These are phyloP conservation scores for Spatholobus suberectus DNA, from an alignment of 306 rosid genomes.

Conservation along the genomic window DNA sequence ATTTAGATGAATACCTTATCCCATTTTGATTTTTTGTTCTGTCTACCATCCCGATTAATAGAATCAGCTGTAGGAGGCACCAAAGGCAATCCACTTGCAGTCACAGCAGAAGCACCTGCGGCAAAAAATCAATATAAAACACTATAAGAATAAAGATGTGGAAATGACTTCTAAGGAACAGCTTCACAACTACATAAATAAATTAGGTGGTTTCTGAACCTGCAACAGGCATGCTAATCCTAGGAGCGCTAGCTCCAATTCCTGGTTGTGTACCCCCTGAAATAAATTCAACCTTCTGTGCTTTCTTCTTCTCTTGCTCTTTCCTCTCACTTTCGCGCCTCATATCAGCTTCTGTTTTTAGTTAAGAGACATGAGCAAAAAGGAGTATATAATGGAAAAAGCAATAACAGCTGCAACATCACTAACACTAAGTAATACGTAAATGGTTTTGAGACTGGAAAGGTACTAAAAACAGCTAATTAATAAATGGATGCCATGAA, in stretches of 20 bases:
- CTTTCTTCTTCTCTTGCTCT: constrained; percentile 79
- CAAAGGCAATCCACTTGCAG: constrained; percentile 57
- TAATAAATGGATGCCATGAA: constrained; percentile 10
- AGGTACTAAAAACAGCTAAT: constrained; percentile 1
- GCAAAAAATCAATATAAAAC: constrained; percentile 39
- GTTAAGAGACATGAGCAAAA: constrained; percentile 35
- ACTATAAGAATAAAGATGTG: constrained; percentile 5
- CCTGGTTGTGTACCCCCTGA: constrained; percentile 74
- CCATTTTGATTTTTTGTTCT: constrained; percentile 68
- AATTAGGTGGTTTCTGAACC: constrained; percentile 42
- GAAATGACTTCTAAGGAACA: constrained; percentile 24
- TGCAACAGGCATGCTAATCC: constrained; percentile 57
- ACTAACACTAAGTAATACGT: not conserved
- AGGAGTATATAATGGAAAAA: not conserved
- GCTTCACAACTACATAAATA: constrained; percentile 35
- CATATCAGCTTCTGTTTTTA: constrained; percentile 79
- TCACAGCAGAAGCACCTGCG: constrained; percentile 52
- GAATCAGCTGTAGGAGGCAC: constrained; percentile 56
- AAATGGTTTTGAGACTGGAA: not conserved
- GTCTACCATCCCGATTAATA: constrained; percentile 69
- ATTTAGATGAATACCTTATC: constrained; percentile 56
- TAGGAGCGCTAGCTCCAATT: constrained; percentile 52
- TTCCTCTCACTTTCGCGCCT: constrained; percentile 82
- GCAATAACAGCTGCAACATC: not conserved
- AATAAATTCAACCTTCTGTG: constrained; percentile 68